Evolutionary conservation across 2,329 filamentous ascomycete genomes (phyloP), one percentile per base, ranked within the genome.

Genomic region (Diaporthe ilicicola): DNA sequence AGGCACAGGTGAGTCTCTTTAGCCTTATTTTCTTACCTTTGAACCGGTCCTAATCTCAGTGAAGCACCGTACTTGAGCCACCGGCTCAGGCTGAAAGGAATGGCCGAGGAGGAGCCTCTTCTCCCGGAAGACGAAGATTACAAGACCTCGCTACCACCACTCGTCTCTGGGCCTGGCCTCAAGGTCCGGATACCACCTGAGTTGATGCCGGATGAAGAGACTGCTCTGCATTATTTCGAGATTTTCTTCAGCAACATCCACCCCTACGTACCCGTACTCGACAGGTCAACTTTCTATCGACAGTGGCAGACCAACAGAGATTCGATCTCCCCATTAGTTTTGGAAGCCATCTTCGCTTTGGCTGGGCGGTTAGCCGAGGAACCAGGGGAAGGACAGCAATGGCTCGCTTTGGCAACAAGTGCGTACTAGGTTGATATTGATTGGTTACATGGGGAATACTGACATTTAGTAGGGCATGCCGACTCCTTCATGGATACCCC

Each of bases 401-500:
- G 96, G 96, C 89, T 98, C 61, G 94, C 94, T 37, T 87, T 98
- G 73, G 95, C 94, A 70, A 93, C 93, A 34, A 92, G 94, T 96
- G 84, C 75, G 86, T 73, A 48, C 7, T 13, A n/a, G 12, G 55
- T n/a, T 4, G 42, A 27, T 8, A 34, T 48, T 34, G 6, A 29
- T 34, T 46, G 22, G 34, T n/a, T 50, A 46, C 32, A 15, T 12
- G 69, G 34, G 34, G n/a, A 17, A 24, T 67, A 74, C 80, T 82
- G 72, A 83, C 74, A 29, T 0, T 22, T n/a, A 15, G 59, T 50
- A 96, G 94, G 93, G 79, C 95, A 98, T 77, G 93, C 95, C 74
- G 92, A 97, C 80, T 94, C 93, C 62, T 98, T 98, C 80, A 95
- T 97, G 88, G 95, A 98, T 77, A 90, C 95, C 29, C 94, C 95